Evolutionary conservation across 345 rosid species (phyloP).

Genomic region (Gossypium raimondii): DNA sequence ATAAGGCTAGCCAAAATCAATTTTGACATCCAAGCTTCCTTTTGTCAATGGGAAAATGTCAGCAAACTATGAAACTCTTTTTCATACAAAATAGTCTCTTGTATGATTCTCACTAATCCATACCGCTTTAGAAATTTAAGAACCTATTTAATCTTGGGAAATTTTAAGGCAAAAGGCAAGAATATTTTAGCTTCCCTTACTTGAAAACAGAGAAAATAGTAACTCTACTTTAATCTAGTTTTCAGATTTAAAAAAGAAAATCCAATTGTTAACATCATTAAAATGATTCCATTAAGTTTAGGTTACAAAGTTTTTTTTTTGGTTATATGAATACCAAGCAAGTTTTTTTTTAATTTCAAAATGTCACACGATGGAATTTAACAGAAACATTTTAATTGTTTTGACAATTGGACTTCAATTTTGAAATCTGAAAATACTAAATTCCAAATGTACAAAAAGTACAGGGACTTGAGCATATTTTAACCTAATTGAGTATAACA

Average conservation of each 20-base stretch:
- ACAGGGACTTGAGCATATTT: no score
- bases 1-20: background rate
- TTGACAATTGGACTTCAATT: no score
- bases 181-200: background rate
- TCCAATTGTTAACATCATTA: no score
- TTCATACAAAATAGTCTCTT: background rate
- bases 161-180: background rate
- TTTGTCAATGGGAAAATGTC: background rate
- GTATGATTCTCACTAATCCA: background rate
- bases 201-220: background rate
- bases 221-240: background rate
- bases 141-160: background rate
- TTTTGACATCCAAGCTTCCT: background rate
- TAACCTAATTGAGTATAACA: background rate
- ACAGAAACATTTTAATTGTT: no score
- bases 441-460: no score
- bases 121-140: background rate
- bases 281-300: no score
- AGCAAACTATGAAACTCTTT: background rate
- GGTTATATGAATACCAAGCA: no score
- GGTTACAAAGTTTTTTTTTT: no score
- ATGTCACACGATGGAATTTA: no score
- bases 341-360: no score
- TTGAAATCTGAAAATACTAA: no score
- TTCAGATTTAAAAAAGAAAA: no score